Percentiles rank a stretch among this genome's conserved stretches.
Evolutionary conservation across 805 yeast genomes (phyloP).

Genomic region (Aciculoconidium aculeatum): DNA sequence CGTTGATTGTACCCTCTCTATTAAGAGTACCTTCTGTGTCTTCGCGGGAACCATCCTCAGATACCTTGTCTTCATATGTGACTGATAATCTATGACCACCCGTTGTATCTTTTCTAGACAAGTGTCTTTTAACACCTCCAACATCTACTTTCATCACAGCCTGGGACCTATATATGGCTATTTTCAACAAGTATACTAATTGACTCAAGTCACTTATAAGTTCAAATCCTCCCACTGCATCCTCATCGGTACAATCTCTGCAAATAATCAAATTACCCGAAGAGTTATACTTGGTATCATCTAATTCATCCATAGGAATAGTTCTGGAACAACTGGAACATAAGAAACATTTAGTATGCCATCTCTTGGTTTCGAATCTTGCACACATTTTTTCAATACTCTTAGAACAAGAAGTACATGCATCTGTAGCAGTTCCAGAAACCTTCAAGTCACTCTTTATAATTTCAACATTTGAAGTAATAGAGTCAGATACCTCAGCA

Average conservation of each 20-base stretch:
- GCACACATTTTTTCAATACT: slow-evolving; percentile 84
- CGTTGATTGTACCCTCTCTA: too few relatives aligned
- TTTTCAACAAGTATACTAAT: slow-evolving; percentile 67
- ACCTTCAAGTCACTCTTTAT: slow-evolving; percentile 34
- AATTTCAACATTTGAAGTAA: slow-evolving; percentile 7
- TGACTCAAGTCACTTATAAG: slow-evolving; percentile 68
- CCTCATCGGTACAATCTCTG: slow-evolving; percentile 52
- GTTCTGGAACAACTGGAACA: slow-evolving; percentile 55
- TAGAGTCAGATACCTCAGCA: slow-evolving; percentile 6
- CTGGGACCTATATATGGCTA: slow-evolving; percentile 73
- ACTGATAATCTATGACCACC: too few relatives aligned
- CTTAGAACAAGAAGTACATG: slow-evolving; percentile 63
- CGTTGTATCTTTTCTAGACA: too few relatives aligned
- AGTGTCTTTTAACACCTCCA: slow-evolving; percentile 3
- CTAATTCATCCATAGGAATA: slow-evolving; percentile 24
- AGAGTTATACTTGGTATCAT: slow-evolving; percentile 43
- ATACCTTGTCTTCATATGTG: too few relatives aligned
- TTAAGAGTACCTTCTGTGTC: too few relatives aligned
- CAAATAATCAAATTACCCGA: slow-evolving; percentile 42
- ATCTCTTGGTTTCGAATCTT: slow-evolving; percentile 53
- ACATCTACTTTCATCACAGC: slow-evolving; percentile 43
- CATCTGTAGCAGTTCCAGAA: slow-evolving; percentile 63
- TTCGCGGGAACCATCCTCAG: too few relatives aligned
- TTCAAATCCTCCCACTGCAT: slow-evolving; percentile 49
- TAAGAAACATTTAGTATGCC: slow-evolving; percentile 75